phyloP scores from a whole-genome alignment of 176 grass and related monocot genomes.

The Puccinellia tenuiflora region DNA sequence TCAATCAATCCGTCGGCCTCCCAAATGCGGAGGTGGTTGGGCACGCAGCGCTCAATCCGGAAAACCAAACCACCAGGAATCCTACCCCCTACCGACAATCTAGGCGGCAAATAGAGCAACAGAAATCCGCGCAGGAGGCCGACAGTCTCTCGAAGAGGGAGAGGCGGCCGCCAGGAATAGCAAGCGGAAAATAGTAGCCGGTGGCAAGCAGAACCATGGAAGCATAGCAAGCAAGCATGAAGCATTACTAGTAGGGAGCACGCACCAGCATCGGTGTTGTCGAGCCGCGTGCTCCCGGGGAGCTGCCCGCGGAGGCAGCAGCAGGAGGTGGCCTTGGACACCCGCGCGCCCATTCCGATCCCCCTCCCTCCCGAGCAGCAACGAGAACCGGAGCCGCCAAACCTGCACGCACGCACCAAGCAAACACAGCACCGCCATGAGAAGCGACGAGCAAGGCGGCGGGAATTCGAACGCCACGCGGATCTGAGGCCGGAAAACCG shows the following conservation, averaged over 20 bases:
- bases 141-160: neutral
- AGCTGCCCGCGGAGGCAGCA: slow-evolving; percentile 51
- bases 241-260: neutral
- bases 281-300: slow-evolving; percentile 41
- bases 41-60: neutral
- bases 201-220: too few relatives aligned
- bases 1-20: neutral
- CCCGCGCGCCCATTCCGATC: slow-evolving; percentile 66
- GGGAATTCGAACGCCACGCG: neutral
- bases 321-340: slow-evolving; percentile 56
- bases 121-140: neutral
- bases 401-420: slow-evolving; percentile 12
- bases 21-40: neutral
- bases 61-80: neutral
- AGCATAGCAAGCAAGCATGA: neutral
- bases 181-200: neutral
- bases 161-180: neutral
- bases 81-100: neutral
- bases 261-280: slow-evolving; percentile 42
- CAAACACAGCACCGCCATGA: neutral
- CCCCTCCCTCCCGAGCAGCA: neutral
- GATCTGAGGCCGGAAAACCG: slow-evolving; percentile 26
- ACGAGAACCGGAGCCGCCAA: neutral
- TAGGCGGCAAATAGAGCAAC: neutral
- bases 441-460: too few relatives aligned